phyloP scores from a whole-genome alignment of 2,329 filamentous ascomycete genomes.

The Penicillium freii region DNA sequence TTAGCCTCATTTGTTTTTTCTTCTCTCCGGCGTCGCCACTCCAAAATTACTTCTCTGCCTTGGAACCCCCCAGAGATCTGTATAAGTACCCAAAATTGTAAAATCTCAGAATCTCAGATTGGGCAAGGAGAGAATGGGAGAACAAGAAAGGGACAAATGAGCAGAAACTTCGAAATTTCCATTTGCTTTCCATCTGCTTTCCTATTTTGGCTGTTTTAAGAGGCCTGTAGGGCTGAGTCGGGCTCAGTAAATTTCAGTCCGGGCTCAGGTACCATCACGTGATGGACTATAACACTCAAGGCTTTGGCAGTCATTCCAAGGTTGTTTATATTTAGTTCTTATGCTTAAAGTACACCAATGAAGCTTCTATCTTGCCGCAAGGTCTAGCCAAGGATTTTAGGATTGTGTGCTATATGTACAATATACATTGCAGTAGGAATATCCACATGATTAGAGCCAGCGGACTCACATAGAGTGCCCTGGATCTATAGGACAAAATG shows the following conservation, averaged over 20 bases:
- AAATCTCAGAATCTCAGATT: slow-evolving; percentile 6
- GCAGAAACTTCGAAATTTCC: slow-evolving; percentile 4
- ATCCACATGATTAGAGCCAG: neutral
- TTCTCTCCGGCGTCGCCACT: slow-evolving; percentile 23
- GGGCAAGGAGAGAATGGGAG: slow-evolving; percentile 5
- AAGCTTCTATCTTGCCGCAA: neutral
- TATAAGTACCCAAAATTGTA: slow-evolving; percentile 14
- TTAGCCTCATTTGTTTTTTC: slow-evolving; percentile 40
- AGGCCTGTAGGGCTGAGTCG: neutral
- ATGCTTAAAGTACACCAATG: neutral
- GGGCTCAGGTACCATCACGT: neutral
- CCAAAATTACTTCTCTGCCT: slow-evolving; percentile 32
- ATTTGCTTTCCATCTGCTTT: slow-evolving; percentile 1
- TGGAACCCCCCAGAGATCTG: slow-evolving; percentile 10
- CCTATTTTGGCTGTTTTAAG: slow-evolving; percentile 5
- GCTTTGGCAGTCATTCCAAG: neutral
- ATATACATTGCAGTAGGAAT: neutral
- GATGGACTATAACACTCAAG: neutral
- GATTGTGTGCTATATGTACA: neutral
- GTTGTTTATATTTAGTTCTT: neutral
- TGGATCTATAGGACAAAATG: neutral
- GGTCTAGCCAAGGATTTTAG: neutral
- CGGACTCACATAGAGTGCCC: neutral
- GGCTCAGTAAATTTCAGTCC: neutral
- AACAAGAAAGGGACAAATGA: slow-evolving; percentile 5